Evolutionary conservation across 495 filamentous ascomycete genomes (phyloP), one percentile per base, ranked within the genome.

Genomic region (Clohesyomyces aquaticus): DNA sequence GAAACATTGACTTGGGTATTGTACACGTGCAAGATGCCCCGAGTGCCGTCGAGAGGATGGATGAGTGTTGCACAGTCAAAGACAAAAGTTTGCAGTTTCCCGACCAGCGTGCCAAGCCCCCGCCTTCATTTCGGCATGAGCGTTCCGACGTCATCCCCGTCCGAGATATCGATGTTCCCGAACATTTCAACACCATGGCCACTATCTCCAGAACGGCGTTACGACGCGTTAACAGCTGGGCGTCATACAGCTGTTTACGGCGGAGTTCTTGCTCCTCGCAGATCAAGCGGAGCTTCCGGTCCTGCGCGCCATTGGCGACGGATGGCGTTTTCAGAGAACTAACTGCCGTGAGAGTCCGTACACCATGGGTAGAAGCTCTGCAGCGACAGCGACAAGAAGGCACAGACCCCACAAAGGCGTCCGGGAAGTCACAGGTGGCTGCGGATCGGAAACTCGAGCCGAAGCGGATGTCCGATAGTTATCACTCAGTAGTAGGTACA

Each of bases 291-390:
- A 59, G 25, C 19, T 69, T 74, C 60, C 70, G 68, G 26, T 55
- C 71, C 16, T 72, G 57, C 43, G 11, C 43, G 6, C 11, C 18
- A 14, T 47, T 48, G 10, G 29, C 23, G 2, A 82, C 79, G 10
- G 81, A 84, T 71, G 82, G 82, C 12, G 80, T 84, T 26, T 82
- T 81, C 64, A 73, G 74, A 50, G 82, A 77, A 29, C 71, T 84
- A 32, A 79, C 78, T 0, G 71, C 72, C 14, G 82, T 83, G 78
- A 79, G 86, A 32, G 83, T 87, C 10, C 82, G 83, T 59, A 87
- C 82, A 14, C 85, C 87, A 35, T 89, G 87, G 87, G 81, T 90
- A n/a, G 85, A 88, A 57, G 87, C 87, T 0, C 72, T 88, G 46
- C 79, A 77, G 1, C 77, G 80, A 58, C 77, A 81, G 50, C 79